These are phyloP conservation scores for Suillus clintonianus DNA, from an alignment of 768 basidiomycete genomes.

Conservation along the genomic window DNA sequence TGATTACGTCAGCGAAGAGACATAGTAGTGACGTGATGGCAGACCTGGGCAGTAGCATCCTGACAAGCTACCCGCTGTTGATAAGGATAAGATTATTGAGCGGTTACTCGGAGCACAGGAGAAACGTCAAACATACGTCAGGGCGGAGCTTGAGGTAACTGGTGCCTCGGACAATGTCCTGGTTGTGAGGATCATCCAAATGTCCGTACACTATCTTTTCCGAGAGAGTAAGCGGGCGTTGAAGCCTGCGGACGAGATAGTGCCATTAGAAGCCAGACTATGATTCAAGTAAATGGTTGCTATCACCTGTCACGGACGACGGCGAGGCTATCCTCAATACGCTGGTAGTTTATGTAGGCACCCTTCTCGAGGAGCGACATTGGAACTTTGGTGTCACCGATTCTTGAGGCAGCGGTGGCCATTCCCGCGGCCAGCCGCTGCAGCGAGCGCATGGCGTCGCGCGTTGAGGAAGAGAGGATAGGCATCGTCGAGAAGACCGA, in stretches of 20 bases:
- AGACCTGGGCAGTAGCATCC: conserved; percentile 86
- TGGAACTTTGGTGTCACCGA: conserved; percentile 87
- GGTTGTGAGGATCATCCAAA: conserved; percentile 89
- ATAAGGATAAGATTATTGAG: conserved; percentile 10
- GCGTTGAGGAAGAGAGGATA: conserved; percentile 55
- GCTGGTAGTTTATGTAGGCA: conserved; percentile 91
- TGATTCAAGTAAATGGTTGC: not conserved
- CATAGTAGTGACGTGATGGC: conserved; percentile 20
- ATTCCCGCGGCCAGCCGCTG: conserved; percentile 64
- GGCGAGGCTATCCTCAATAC: conserved; percentile 96
- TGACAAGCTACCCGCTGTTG: conserved; percentile 83
- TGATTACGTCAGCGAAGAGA: conserved; percentile 26
- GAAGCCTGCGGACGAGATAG: conserved; percentile 53
- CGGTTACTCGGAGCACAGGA: not conserved
- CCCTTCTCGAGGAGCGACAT: conserved; percentile 86
- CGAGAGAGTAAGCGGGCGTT: conserved; percentile 88
- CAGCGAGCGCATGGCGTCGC: conserved; percentile 52
- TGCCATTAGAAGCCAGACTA: not conserved
- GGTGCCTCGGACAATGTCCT: conserved; percentile 87
- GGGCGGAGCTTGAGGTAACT: conserved; percentile 98
- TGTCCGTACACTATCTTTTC: conserved; percentile 99
- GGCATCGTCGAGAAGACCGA: conserved; percentile 55
- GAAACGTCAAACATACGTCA: conserved; percentile 64
- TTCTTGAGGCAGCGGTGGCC: conserved; percentile 79
- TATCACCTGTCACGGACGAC: conserved; percentile 79